A percentile compares a stretch with the other conserved stretches of the same genome.
These are phyloP conservation scores for Vitellaria paradoxa DNA, from an alignment of 179 eudicot species.

Conservation along the genomic window DNA sequence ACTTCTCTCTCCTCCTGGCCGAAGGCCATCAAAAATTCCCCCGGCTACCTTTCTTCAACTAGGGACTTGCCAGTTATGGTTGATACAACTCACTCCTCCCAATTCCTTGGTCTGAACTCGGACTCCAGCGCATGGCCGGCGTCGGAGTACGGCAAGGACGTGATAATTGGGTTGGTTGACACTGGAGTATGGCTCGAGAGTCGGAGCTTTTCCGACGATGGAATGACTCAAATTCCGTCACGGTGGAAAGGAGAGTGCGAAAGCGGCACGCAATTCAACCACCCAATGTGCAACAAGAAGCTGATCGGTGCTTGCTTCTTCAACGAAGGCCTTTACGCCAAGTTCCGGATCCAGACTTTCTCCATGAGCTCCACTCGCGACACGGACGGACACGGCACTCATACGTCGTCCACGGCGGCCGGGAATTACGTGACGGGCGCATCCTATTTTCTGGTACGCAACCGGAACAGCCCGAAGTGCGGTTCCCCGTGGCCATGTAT, in stretches of 20 bases:
- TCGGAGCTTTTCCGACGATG: constrained; percentile 17
- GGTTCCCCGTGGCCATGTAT: constrained; percentile 45
- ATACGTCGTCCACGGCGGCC: constrained; percentile 45
- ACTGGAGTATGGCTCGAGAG: constrained; percentile 33
- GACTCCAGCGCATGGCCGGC: constrained; percentile 23
- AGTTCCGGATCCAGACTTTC: constrained; percentile 14
- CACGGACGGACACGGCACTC: constrained; percentile 49
- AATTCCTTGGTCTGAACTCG: constrained; percentile 26
- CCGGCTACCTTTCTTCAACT: constrained; percentile 21
- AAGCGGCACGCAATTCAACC: constrained; percentile 28
- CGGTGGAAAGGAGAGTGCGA: constrained; percentile 42
- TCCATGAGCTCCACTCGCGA: constrained; percentile 37
- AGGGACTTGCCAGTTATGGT: neutral
- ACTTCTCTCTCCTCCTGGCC: constrained; percentile 29
- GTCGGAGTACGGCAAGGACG: constrained; percentile 23
- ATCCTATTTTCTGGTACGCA: constrained; percentile 44
- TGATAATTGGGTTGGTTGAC: constrained; percentile 23
- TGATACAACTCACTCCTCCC: constrained; percentile 27
- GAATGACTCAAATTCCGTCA: constrained; percentile 22
- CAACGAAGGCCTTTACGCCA: constrained; percentile 30
- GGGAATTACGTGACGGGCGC: constrained; percentile 32
- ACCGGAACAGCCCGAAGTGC: constrained; percentile 33
- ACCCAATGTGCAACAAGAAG: constrained; percentile 43
- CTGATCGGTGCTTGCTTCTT: constrained; percentile 40
- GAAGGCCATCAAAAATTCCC: constrained; percentile 23